Base-by-base conservation (phyloP, 192 early-diverging fungal genomes). In the Phlyctochytrium arcticum region DNA sequence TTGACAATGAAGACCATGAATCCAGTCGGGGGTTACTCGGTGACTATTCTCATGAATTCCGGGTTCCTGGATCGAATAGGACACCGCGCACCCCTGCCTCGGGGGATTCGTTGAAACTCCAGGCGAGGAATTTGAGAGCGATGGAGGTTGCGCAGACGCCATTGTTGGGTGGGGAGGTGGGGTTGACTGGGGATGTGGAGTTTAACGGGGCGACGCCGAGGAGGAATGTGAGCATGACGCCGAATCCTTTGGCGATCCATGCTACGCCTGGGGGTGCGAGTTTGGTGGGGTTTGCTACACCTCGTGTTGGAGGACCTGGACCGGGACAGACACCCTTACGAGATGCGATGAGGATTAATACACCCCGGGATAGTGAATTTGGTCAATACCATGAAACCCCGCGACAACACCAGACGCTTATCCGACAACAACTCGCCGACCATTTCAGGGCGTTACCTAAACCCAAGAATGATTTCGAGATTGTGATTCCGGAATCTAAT, bases 401-500 rank as follows among this genome's bases (percentile, higher is more conserved):
- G 23, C 82, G 77, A 31, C 48, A 76, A 48, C 74, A 78, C 3
- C 85, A 88, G 56, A 62, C 64, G 21, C 71, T 81, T 9, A 63
- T 90, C 26, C 87, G 86, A 15, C 85, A 90, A 62, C 86, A 88
- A 53, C 80, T 98, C 8, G 67, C 83, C 27, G 80, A 77, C 49
- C 80, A 88, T 32, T 86, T 96, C 24, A 76, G 76, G 4, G 56
- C 73, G 26, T 73, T 99, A 15, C 96, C 96, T 1, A 78, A 81
- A 57, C 96, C 96, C 37, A 89, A 88, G 46, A 97, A 96, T 69
- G 91, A 95, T 60, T 94, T 95, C 72, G 90, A 94, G 57, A 85
- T 98, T 56, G 86, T 90, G 9, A 70, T 95, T 50, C 96, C 94
- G 1, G 88, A 92, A 31, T 73, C 79, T 6, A n/a, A n/a, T n/a